Evolutionary conservation across 2,329 filamentous ascomycete genomes (phyloP), one percentile per base, ranked within the genome.

Genomic region (Botrytis pseudocinerea): DNA sequence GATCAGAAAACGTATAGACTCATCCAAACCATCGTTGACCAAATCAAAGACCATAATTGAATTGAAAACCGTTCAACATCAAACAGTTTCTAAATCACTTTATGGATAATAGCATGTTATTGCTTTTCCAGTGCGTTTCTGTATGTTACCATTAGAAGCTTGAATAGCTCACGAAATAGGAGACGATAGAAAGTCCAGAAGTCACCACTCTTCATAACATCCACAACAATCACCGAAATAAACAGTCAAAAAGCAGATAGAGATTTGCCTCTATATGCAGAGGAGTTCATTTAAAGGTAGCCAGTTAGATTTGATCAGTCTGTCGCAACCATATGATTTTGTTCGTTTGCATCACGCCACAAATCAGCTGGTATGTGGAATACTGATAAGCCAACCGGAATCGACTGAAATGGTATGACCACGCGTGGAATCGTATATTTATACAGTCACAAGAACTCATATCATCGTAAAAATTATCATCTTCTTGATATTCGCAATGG

Each of bases 291-390:
- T 8, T 40, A 9, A 38, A 40, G n/a, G 28, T 35, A 35, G 25
- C 62, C 40, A 64, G 9, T 46, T 0, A 12, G n/a, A 12, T 64
- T 25, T 42, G 18, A 25, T 20, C 18, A 35, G 12, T 28, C 62
- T 65, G 42, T 65, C 44, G 44, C 32, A 5, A 51, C 32, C 32
- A 66, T 51, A 2, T 28, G 32, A n/a, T 66, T 66, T 7, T 54
- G 32, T 20, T 54, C 46, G 44, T 44, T 38, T 65, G 46, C 46
- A 70, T 63, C 69, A 70, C 69, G 42, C 69, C 69, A 70, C 69
- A 70, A 63, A 63, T 70, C 57, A 63, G 57, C 46, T 68, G 64
- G 35, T 51, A 42, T 54, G 69, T 62, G 35, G 48, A 61, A 70
- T n/a, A n/a, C 38, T n/a, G 38, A 68, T 35, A 18, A 10, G 46